Conservation (phyloP, 2,329 filamentous ascomycete genomes). For the Teratosphaeriaceae sp. region DNA sequence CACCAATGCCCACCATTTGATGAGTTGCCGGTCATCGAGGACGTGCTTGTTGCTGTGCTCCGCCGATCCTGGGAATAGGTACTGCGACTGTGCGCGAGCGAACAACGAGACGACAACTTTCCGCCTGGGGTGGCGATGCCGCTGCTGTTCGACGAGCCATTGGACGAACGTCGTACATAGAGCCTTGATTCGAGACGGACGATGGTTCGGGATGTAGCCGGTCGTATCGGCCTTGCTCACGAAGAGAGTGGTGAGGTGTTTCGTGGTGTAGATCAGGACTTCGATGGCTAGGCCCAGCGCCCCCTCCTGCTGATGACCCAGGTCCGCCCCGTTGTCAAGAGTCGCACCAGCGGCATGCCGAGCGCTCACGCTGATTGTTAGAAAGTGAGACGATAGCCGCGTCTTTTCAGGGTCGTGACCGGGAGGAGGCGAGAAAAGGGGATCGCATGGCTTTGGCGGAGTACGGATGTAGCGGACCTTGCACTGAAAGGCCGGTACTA, state of each 20-base stretch:
- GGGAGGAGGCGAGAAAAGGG: conserved; percentile 74
- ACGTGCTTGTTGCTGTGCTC: conserved; percentile 84
- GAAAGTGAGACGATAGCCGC: conserved; percentile 79
- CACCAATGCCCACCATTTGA: conserved; percentile 93
- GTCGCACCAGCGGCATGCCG: neutral
- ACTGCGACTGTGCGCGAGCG: conserved; percentile 85
- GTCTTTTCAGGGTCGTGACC: conserved; percentile 67
- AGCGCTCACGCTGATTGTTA: conserved; percentile 44
- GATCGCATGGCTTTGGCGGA: conserved; percentile 63
- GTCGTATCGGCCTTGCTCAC: conserved; percentile 97
- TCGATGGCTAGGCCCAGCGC: conserved; percentile 80
- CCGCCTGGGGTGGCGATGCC: conserved; percentile 39
- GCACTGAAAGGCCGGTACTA: conserved; percentile 46
- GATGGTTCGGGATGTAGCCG: conserved; percentile 66
- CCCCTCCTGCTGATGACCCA: conserved; percentile 25
- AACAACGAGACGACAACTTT: conserved; percentile 77
- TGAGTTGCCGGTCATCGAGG: conserved; percentile 78
- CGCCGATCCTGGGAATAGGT: conserved; percentile 87
- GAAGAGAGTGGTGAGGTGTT: conserved; percentile 77
- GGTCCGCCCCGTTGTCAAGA: conserved; percentile 7
- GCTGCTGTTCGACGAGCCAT: conserved; percentile 59
- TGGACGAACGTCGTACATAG: conserved; percentile 69
- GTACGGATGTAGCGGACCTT: conserved; percentile 83
- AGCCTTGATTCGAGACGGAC: conserved; percentile 65
- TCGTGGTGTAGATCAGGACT: conserved; percentile 76